These are phyloP conservation scores for Chaetomiaceae sp. DNA, from an alignment of 2,329 filamentous ascomycete species.

Conservation along the genomic window DNA sequence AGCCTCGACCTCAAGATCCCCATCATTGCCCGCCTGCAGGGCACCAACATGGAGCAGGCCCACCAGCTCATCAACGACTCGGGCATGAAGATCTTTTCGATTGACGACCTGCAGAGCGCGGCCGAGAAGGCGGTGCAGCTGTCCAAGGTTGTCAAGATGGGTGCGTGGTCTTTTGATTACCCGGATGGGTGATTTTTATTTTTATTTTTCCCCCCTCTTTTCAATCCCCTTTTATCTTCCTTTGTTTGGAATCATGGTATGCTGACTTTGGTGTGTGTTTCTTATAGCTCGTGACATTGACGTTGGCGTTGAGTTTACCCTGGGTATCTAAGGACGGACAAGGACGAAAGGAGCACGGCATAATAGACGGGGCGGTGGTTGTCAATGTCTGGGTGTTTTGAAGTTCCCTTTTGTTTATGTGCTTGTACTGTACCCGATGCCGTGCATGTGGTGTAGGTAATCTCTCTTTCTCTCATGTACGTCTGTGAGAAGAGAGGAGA, in stretches of 20 bases:
- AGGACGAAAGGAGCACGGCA: neutral
- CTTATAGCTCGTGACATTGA: slow-evolving; percentile 82
- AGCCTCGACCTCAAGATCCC: slow-evolving; percentile 93
- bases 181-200: neutral
- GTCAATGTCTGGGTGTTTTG: neutral
- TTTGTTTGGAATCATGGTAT: neutral
- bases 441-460: neutral
- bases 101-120: slow-evolving; percentile 93
- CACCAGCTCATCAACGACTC: slow-evolving; percentile 94
- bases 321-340: slow-evolving; percentile 71
- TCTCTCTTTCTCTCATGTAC: neutral
- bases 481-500: neutral
- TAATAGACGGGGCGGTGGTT: neutral
- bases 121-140: slow-evolving; percentile 98
- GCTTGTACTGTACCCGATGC: neutral
- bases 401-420: neutral
- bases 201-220: slow-evolving; percentile 5
- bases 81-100: slow-evolving; percentile 98
- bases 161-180: slow-evolving; percentile 46
- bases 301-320: slow-evolving; percentile 89
- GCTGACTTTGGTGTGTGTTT: slow-evolving; percentile 16
- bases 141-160: slow-evolving; percentile 98
- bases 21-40: slow-evolving; percentile 94
- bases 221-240: neutral
- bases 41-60: slow-evolving; percentile 95